These are phyloP conservation scores for Aphanomyces stellatus DNA, from an alignment of 352 stramenopile genomes.

Conservation along the genomic window DNA sequence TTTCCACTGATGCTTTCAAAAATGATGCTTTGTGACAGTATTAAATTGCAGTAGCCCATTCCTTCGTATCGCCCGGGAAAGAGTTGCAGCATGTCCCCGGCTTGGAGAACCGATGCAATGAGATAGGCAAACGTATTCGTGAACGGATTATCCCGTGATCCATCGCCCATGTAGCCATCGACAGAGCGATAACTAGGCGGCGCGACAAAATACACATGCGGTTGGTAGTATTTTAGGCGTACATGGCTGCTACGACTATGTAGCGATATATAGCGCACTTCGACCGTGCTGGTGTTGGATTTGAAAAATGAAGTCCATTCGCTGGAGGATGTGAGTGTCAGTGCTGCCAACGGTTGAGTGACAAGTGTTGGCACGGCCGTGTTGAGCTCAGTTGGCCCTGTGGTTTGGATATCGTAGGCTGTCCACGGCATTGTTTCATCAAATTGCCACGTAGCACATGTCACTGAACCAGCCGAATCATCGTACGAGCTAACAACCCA, in stretches of 20 bases:
- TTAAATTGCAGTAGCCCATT: constrained; percentile 5
- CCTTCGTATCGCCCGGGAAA: constrained; percentile 19
- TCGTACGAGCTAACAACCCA: background rate
- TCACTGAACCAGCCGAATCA: background rate
- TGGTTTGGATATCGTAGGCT: background rate
- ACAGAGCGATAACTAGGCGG: background rate
- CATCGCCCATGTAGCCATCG: background rate
- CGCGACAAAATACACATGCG: constrained; percentile 8
- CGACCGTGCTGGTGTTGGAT: no score
- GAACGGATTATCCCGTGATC: constrained; percentile 4
- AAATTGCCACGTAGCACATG: background rate
- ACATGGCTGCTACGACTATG: no score
- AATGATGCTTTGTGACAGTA: background rate
- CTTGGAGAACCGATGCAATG: background rate
- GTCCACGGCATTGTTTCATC: constrained; percentile 14
- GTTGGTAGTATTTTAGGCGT: constrained; percentile 13
- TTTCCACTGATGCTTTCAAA: background rate
- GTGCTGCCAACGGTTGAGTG: background rate
- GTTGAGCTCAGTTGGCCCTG: background rate
- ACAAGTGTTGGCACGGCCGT: background rate
- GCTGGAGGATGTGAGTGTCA: no score
- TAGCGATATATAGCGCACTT: no score
- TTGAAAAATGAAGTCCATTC: no score
- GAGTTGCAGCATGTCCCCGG: constrained; percentile 9
- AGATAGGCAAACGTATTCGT: constrained; percentile 7